A percentile compares a stretch with the other conserved stretches of the same genome.
phyloP scores from a whole-genome alignment of 2,329 filamentous ascomycete species.

The Setomelanomma holmii region DNA sequence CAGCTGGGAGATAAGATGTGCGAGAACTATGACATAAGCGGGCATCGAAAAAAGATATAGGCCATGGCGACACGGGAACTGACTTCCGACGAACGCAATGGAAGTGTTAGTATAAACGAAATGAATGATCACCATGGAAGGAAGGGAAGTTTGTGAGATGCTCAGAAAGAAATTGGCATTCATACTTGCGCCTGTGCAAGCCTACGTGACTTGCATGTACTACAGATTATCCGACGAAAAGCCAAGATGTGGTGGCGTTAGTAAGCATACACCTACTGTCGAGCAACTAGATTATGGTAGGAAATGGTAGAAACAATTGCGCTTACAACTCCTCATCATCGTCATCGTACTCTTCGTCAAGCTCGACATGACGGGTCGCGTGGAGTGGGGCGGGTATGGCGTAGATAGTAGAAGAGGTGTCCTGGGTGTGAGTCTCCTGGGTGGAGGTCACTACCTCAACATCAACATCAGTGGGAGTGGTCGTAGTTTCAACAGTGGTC shows the following conservation, averaged over 20 bases:
- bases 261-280: neutral
- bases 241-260: too few species aligned
- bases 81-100: too few species aligned
- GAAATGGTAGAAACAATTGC: too few species aligned
- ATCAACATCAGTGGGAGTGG: neutral
- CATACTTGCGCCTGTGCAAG: neutral
- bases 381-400: neutral
- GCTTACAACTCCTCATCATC: conserved; percentile 79
- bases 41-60: too few species aligned
- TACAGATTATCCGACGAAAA: too few species aligned
- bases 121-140: neutral
- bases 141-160: neutral
- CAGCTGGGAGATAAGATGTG: too few species aligned
- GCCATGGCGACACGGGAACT: too few species aligned
- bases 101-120: too few species aligned
- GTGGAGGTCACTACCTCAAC: neutral
- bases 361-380: neutral
- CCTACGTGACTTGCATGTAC: too few species aligned
- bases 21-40: too few species aligned
- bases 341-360: conserved; percentile 56
- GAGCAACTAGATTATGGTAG: too few species aligned
- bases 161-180: neutral
- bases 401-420: neutral
- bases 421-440: neutral
- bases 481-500: too few species aligned